These are phyloP conservation scores for Paramyrothecium roridum DNA, from an alignment of 2,329 filamentous ascomycete genomes.

Conservation along the genomic window DNA sequence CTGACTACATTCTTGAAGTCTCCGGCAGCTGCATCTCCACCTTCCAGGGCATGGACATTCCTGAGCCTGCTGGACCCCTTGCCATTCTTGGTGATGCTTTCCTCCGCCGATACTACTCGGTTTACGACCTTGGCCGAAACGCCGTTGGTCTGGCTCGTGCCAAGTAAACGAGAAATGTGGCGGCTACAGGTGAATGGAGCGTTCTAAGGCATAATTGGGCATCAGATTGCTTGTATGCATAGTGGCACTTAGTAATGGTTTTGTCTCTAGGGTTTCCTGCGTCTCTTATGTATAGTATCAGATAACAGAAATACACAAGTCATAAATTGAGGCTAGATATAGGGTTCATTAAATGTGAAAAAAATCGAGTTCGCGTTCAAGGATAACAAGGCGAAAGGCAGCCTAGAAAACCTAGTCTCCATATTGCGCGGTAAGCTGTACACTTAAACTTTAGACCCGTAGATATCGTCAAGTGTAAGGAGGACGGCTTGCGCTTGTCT, in stretches of 20 bases:
- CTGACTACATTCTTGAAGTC: constrained; percentile 95
- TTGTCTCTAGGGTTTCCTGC: constrained; percentile 6
- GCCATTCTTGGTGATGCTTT: constrained; percentile 91
- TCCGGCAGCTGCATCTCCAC: constrained; percentile 95
- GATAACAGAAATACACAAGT: constrained; percentile 1
- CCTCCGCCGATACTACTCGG: constrained; percentile 86
- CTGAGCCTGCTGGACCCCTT: constrained; percentile 82
- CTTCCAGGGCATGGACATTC: constrained; percentile 96
- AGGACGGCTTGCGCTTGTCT: too few relatives aligned
- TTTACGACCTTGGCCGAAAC: constrained; percentile 90
- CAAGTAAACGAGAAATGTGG: constrained; percentile 44
- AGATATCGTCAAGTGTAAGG: too few relatives aligned
- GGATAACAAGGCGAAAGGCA: too few relatives aligned
- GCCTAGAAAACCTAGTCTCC: too few relatives aligned
- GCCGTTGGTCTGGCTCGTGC: constrained; percentile 86
- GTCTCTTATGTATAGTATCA: constrained; percentile 11
- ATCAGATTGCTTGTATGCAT: neutral
- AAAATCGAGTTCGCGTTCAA: too few relatives aligned
- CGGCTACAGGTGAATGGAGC: neutral
- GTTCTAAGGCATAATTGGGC: neutral
- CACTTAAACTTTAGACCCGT: too few relatives aligned
- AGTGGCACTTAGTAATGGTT: neutral
- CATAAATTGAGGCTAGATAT: too few relatives aligned
- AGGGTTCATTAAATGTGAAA: too few relatives aligned
- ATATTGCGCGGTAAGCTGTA: too few relatives aligned